A percentile compares a stretch with the other conserved stretches of the same genome.
These are phyloP conservation scores for Porpolomopsis calyptriformis DNA, from an alignment of 768 basidiomycete species.

Conservation along the genomic window DNA sequence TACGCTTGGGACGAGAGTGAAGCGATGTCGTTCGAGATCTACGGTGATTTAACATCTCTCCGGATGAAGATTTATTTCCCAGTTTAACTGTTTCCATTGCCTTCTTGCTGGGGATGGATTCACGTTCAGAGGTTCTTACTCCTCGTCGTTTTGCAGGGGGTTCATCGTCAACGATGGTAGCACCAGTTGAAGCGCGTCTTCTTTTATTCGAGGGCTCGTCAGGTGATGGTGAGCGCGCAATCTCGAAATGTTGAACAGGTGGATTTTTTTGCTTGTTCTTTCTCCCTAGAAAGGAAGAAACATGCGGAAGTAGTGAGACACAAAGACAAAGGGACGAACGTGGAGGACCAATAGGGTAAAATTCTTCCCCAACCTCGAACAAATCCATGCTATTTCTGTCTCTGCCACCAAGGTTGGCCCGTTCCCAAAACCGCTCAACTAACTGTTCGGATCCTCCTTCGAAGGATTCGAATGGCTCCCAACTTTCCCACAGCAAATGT, in stretches of 20 bases:
- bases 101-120: not conserved
- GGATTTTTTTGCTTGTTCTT: constrained; percentile 13
- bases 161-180: not conserved
- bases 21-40: not conserved
- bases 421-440: constrained; percentile 41
- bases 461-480: constrained; percentile 61
- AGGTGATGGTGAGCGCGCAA: not conserved
- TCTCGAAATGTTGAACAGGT: not conserved
- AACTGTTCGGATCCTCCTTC: constrained; percentile 44
- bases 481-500: constrained; percentile 28
- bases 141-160: not conserved
- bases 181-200: constrained; percentile 9
- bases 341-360: constrained; percentile 49
- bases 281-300: constrained; percentile 7
- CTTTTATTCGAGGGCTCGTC: constrained; percentile 10
- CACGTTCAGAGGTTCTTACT: not conserved
- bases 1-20: not conserved
- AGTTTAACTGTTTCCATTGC: too few relatives aligned
- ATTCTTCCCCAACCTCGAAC: constrained; percentile 46
- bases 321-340: constrained; percentile 26
- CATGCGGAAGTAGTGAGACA: not conserved
- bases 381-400: constrained; percentile 36
- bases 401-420: constrained; percentile 36
- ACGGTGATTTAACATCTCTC: not conserved
- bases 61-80: not conserved